Evolutionary conservation across 495 filamentous ascomycete species (phyloP).

Genomic region (Baudoinia panamericana): DNA sequence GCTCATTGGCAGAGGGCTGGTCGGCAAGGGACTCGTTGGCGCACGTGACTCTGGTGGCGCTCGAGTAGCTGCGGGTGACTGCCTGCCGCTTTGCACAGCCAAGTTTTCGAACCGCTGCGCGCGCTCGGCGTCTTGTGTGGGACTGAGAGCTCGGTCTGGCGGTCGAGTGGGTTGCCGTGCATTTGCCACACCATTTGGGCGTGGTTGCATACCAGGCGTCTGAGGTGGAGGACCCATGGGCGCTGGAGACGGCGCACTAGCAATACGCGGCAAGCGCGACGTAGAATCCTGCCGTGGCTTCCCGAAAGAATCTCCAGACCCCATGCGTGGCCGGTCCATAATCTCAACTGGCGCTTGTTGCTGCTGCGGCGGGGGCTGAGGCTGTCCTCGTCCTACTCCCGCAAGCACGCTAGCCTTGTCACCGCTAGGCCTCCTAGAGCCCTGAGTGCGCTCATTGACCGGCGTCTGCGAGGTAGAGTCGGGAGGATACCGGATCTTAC

Average conservation of each 20-base stretch:
- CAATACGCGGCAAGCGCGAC: slow-evolving; percentile 8
- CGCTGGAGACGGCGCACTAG: slow-evolving; percentile 10
- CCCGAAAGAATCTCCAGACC: slow-evolving; percentile 8
- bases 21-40: slow-evolving; percentile 6
- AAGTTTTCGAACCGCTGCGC: slow-evolving; percentile 7
- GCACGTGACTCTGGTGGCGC: not conserved
- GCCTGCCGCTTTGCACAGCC: not conserved
- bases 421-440: slow-evolving; percentile 30
- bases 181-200: slow-evolving; percentile 6
- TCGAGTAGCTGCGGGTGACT: not conserved
- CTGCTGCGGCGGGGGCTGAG: not conserved
- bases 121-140: slow-evolving; percentile 1
- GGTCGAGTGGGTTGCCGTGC: slow-evolving; percentile 15
- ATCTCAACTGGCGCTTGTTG: slow-evolving; percentile 4
- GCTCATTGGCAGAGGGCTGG: slow-evolving; percentile 3
- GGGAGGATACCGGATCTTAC: slow-evolving; percentile 87
- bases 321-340: slow-evolving; percentile 7
- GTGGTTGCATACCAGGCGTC: slow-evolving; percentile 1
- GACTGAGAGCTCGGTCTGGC: slow-evolving; percentile 13
- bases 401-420: slow-evolving; percentile 17
- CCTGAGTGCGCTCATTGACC: slow-evolving; percentile 22
- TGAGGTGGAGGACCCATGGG: slow-evolving; percentile 15
- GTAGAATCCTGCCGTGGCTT: not conserved
- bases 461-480: slow-evolving; percentile 25
- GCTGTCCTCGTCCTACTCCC: slow-evolving; percentile 3